A percentile compares a stretch with the other conserved stretches of the same genome.
Evolutionary conservation across 2,329 filamentous ascomycete genomes (phyloP).

Genomic region (Aureobasidium sp.): DNA sequence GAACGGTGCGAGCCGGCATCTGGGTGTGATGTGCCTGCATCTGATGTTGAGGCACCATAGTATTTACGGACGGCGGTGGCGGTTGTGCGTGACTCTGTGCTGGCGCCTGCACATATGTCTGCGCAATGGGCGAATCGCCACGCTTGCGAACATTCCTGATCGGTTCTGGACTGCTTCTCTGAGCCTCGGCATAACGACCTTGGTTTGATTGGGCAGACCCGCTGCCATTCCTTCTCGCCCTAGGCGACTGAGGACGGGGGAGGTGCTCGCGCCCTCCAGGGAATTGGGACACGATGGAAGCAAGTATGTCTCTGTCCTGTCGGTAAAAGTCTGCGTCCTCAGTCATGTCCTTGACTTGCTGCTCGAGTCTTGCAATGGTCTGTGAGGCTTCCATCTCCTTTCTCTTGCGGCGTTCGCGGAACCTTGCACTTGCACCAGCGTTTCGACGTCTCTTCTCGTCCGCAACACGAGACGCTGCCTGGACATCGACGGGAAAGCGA

Average conservation of each 20-base stretch:
- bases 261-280: constrained; percentile 45
- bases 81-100: neutral
- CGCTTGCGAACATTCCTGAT: constrained; percentile 15
- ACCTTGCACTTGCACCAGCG: constrained; percentile 76
- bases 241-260: constrained; percentile 38
- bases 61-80: neutral
- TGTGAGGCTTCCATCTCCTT: constrained; percentile 66
- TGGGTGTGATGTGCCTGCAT: neutral
- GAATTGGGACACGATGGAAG: constrained; percentile 56
- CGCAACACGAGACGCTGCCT: constrained; percentile 72
- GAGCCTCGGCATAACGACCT: neutral
- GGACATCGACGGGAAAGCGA: constrained; percentile 67
- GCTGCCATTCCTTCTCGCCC: constrained; percentile 23
- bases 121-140: constrained; percentile 1
- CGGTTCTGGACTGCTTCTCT: constrained; percentile 9
- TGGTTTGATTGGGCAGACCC: neutral
- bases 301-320: constrained; percentile 63
- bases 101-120: neutral
- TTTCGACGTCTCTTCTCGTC: constrained; percentile 83
- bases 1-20: neutral
- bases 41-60: neutral
- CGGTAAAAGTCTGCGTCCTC: constrained; percentile 68
- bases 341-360: constrained; percentile 59
- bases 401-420: constrained; percentile 74
- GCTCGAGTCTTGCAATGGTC: constrained; percentile 62